Base-by-base conservation (phyloP, 495 filamentous ascomycete genomes). In the Penicillium cataractarum region DNA sequence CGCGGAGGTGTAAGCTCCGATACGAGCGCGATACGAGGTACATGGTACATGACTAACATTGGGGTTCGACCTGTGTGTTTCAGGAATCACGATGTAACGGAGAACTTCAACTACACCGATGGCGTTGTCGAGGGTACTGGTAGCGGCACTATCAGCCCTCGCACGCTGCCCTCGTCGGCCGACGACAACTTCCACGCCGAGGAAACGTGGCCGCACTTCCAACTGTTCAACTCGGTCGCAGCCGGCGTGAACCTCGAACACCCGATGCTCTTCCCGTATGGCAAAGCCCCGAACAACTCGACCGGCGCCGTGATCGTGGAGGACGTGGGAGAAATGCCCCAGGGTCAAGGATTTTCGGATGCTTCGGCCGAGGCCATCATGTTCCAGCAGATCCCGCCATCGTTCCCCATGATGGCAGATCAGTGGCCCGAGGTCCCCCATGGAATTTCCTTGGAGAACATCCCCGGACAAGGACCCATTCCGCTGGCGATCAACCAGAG, bases 181-280 rank as follows among this genome's bases (percentile, higher is more conserved):
- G 79, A 81, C 56, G 79, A 81, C 60, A 78, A 79, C 61, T 78
- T 76, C 48, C 77, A 76, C 37, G 49, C 74, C 48, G 76, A 81
- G 52, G 77, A 80, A 58, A 67, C 73, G 46, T 81, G 77, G 78
- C 72, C 75, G 29, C 76, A 75, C 3, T 78, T 77, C 46, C 78
- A 77, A 29, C 60, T 81, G 33, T 75, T 76, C 71, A 74, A 76
- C 65, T 65, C 74, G 32, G 70, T 76, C 31, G 66, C 71, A 24
- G 65, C 71, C 15, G 71, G 65, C 24, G 74, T 80, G 65, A 71
- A 76, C 8, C 64, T 76, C 58, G 78, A 81, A n/a, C 60, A 73
- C 0, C 63, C 74, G 5, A 67, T 78, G n/a, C 60, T 79, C 42
- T 78, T 75, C 59, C 74, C 74, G 0, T 81, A 76, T 56, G 63